These are phyloP conservation scores for Paraleonurus japonicus DNA, from an alignment of 257 asterid species.

Conservation along the genomic window DNA sequence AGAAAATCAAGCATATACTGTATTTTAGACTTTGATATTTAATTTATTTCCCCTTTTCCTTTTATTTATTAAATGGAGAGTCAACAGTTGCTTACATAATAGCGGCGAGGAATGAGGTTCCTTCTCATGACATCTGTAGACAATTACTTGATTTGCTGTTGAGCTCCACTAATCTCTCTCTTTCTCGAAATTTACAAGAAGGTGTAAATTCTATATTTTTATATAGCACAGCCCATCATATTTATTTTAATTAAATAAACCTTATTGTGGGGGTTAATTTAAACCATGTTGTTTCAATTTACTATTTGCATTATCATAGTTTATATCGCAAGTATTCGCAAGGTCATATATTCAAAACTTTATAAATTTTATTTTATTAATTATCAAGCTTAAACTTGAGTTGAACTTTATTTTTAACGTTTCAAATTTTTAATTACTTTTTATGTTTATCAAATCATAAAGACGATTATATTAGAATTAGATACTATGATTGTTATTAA, in stretches of 20 bases:
- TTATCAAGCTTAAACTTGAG: not conserved
- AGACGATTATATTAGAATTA: no score
- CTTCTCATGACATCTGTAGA: not conserved
- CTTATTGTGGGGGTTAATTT: not conserved
- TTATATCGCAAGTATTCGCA: no score
- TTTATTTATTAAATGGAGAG: not conserved
- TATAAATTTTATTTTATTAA: no score
- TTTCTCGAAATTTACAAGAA: not conserved
- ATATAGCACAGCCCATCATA: not conserved
- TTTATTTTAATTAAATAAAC: not conserved
- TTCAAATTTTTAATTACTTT: no score
- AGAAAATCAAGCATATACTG: not conserved
- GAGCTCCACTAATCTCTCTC: not conserved
- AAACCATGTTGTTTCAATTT: no score
- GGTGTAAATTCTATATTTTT: not conserved
- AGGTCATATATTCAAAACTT: no score
- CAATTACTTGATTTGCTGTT: not conserved
- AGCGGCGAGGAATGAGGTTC: conserved; percentile 37
- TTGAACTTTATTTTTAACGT: not conserved
- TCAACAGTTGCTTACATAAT: conserved; percentile 38
- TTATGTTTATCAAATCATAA: no score
- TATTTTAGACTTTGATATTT: not conserved
- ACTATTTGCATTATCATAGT: no score
- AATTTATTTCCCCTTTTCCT: not conserved
- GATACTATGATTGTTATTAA: no score